A percentile compares a stretch with the other conserved stretches of the same genome.
Conservation (phyloP, 2,329 filamentous ascomycete genomes). For the Akanthomyces uredinophilus region DNA sequence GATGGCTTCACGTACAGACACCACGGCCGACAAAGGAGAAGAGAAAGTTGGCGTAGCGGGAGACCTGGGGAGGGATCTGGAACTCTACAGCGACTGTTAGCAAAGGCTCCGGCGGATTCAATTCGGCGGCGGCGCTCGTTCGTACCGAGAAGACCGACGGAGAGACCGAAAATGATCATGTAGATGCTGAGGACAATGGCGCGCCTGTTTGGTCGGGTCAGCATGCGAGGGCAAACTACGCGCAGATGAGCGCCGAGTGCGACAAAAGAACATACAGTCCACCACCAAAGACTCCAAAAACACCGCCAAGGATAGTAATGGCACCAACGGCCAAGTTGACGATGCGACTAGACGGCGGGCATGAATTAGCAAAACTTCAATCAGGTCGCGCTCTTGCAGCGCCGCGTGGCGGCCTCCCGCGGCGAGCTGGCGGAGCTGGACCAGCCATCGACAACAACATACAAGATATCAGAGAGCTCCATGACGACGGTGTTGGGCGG, state of each 20-base stretch:
- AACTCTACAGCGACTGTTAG: slow-evolving; percentile 58
- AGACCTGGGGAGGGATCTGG: slow-evolving; percentile 87
- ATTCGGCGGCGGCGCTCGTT: background rate
- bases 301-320: slow-evolving; percentile 81
- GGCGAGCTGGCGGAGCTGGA: too few relatives aligned
- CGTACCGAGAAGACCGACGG: slow-evolving; percentile 61
- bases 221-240: background rate
- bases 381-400: slow-evolving; percentile 7
- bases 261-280: slow-evolving; percentile 46
- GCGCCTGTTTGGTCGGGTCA: slow-evolving; percentile 21
- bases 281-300: slow-evolving; percentile 63
- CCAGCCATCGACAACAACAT: slow-evolving; percentile 30
- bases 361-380: slow-evolving; percentile 28
- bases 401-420: slow-evolving; percentile 9
- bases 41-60: slow-evolving; percentile 93
- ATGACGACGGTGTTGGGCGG: slow-evolving; percentile 42
- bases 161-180: slow-evolving; percentile 84
- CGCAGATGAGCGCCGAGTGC: background rate
- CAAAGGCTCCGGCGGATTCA: background rate
- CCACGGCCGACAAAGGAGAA: slow-evolving; percentile 96
- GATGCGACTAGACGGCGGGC: slow-evolving; percentile 62
- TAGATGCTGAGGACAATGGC: slow-evolving; percentile 77
- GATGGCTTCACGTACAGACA: slow-evolving; percentile 63
- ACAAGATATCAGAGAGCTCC: slow-evolving; percentile 87
- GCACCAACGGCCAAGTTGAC: slow-evolving; percentile 87